These are phyloP conservation scores for Agaricus bisporus DNA, from an alignment of 768 basidiomycete genomes.

Conservation along the genomic window DNA sequence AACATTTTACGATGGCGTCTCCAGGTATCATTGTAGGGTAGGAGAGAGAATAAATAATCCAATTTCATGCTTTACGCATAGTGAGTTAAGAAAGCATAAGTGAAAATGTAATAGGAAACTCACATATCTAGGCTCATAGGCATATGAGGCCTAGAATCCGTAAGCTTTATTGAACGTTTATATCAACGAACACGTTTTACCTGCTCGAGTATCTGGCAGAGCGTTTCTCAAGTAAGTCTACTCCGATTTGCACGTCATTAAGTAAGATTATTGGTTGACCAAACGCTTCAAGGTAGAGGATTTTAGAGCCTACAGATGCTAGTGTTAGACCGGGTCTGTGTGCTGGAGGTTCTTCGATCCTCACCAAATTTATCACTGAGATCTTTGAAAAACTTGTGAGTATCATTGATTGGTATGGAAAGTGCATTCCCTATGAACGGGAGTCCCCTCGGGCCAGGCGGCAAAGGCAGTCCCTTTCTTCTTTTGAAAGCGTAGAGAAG, in stretches of 20 bases:
- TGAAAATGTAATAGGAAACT: background rate
- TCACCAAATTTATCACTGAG: conserved; percentile 11
- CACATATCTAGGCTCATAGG: background rate
- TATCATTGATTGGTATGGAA: conserved; percentile 5
- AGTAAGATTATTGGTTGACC: conserved; percentile 11
- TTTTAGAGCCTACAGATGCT: background rate
- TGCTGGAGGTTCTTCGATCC: background rate
- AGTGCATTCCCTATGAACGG: conserved; percentile 13
- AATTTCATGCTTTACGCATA: background rate
- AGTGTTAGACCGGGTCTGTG: background rate
- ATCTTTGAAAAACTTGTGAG: conserved; percentile 3
- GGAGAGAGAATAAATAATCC: background rate
- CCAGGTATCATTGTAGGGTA: conserved; percentile 24
- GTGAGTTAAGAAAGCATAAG: background rate
- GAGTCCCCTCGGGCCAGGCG: conserved; percentile 7
- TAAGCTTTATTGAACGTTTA: background rate
- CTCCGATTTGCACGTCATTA: conserved; percentile 9
- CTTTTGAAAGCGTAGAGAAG: background rate
- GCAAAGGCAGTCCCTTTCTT: background rate
- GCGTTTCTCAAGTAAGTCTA: conserved; percentile 11
- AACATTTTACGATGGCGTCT: conserved; percentile 33
- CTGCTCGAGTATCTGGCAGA: conserved; percentile 10
- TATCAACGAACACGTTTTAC: background rate
- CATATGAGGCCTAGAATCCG: background rate
- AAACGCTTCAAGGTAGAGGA: conserved; percentile 10